Percentiles rank a stretch among this genome's conserved stretches.
phyloP scores from a whole-genome alignment of 495 filamentous ascomycete genomes.

The Aspergillus affinis region DNA sequence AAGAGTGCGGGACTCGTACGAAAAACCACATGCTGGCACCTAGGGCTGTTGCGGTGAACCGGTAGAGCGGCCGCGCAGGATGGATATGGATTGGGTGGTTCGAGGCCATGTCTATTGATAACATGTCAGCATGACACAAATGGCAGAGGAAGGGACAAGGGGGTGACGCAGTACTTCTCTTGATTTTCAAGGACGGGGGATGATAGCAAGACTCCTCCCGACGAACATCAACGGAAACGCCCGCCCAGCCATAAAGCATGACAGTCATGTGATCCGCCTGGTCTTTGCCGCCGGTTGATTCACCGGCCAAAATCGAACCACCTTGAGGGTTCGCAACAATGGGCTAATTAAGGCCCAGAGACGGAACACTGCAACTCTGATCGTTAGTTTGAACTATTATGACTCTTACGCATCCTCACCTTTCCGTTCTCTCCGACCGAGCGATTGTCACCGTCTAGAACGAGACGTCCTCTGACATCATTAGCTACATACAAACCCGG shows the following conservation, averaged over 20 bases:
- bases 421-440: neutral
- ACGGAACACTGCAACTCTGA: neutral
- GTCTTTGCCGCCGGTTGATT: neutral
- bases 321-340: neutral
- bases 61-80: conserved; percentile 72
- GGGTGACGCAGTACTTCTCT: neutral
- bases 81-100: conserved; percentile 73
- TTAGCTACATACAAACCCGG: neutral
- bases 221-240: neutral
- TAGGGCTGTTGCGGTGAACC: conserved; percentile 78
- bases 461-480: neutral
- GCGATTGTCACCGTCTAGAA: neutral
- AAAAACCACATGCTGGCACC: conserved; percentile 99
- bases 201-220: neutral
- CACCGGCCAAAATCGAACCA: neutral
- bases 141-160: neutral
- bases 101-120: conserved; percentile 51
- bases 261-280: neutral
- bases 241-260: neutral
- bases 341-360: neutral
- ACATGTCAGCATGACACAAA: neutral
- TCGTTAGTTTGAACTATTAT: neutral
- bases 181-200: neutral
- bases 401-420: neutral
- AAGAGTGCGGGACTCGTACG: conserved; percentile 52